Conservation (phyloP, 2,329 filamentous ascomycete genomes). For the Colletotrichum neosansevieriae region DNA sequence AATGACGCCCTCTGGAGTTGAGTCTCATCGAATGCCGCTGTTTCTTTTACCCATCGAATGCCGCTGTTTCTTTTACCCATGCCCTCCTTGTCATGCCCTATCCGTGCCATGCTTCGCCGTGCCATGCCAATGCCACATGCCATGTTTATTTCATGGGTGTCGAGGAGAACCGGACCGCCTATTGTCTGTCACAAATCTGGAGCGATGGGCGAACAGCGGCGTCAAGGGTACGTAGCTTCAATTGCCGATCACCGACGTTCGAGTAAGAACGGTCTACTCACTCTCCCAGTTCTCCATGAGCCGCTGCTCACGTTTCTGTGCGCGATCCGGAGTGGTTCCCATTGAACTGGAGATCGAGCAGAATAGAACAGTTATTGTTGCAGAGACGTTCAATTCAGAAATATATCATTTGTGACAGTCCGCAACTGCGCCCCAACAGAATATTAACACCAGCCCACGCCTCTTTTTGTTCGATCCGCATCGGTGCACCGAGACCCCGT, state of each 20-base stretch:
- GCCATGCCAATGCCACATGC: constrained; percentile 22
- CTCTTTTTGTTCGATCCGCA: constrained; percentile 12
- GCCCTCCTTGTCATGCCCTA: constrained; percentile 4
- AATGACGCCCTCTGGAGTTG: background rate
- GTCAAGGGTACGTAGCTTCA: background rate
- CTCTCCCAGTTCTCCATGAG: background rate
- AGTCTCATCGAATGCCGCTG: background rate
- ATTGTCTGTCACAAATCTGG: constrained; percentile 12
- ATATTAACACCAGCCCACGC: background rate
- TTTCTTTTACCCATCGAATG: background rate
- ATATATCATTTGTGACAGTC: constrained; percentile 33
- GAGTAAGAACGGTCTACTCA: background rate
- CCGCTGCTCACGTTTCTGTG: background rate
- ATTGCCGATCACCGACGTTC: constrained; percentile 27
- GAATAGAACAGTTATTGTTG: background rate
- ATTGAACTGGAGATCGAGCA: constrained; percentile 23
- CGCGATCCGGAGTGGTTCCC: constrained; percentile 22
- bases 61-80: background rate
- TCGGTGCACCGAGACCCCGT: constrained; percentile 28
- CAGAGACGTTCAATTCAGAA: constrained; percentile 26
- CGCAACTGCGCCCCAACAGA: background rate
- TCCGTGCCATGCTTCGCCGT: constrained; percentile 17
- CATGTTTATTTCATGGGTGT: too few relatives aligned
- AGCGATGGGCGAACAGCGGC: constrained; percentile 9
- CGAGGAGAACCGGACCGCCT: constrained; percentile 4